Conservation (phyloP, 192 early-diverging fungal genomes). For the Piromyces finnis region DNA sequence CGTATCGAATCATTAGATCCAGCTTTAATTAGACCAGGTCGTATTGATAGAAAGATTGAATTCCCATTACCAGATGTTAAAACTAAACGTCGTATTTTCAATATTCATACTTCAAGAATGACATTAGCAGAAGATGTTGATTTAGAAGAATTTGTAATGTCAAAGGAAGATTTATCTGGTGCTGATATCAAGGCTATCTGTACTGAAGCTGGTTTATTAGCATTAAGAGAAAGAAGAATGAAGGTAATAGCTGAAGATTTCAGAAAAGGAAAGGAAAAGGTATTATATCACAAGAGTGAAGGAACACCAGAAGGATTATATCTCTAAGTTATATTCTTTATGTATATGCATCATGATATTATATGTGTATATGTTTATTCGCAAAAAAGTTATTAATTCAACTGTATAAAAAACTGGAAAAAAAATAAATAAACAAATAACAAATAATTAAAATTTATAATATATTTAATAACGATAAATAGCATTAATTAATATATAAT, state of each 20-base stretch:
- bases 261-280: conserved; percentile 96
- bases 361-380: neutral
- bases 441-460: too few species aligned
- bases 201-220: conserved; percentile 95
- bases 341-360: neutral
- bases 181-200: conserved; percentile 99
- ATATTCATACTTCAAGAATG: conserved; percentile 88
- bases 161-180: conserved; percentile 95
- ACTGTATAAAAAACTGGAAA: too few species aligned
- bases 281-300: conserved; percentile 94
- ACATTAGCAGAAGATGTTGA: conserved; percentile 90
- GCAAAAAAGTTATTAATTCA: neutral
- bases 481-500: too few species aligned
- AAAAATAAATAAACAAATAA: too few species aligned
- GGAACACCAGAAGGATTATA: conserved; percentile 95
- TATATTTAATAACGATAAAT: too few species aligned
- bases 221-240: conserved; percentile 95
- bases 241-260: conserved; percentile 95
- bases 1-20: conserved; percentile 93
- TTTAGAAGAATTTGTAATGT: conserved; percentile 97
- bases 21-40: conserved; percentile 85
- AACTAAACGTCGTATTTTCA: conserved; percentile 93
- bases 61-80: conserved; percentile 95
- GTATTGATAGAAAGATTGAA: conserved; percentile 98
- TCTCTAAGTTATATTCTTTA: conserved; percentile 24